phyloP scores from a whole-genome alignment of 1,284 basidiomycete genomes.

The Anthracocystis walkeri region DNA sequence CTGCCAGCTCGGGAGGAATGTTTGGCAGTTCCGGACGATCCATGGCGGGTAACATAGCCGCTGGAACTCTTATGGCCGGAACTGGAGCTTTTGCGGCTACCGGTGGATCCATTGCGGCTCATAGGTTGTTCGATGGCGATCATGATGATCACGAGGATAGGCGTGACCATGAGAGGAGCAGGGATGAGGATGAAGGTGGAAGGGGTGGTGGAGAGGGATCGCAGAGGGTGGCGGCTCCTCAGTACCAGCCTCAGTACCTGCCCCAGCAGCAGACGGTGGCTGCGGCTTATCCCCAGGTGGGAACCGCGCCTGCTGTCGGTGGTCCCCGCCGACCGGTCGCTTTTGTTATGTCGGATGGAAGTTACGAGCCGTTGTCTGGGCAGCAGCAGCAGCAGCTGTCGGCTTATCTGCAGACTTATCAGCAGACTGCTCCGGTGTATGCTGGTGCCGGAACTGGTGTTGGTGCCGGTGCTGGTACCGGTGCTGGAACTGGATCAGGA shows the following conservation, averaged over 20 bases:
- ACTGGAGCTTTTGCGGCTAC: conserved; percentile 26
- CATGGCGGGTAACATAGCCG: neutral
- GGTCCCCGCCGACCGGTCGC: neutral
- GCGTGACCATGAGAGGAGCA: neutral
- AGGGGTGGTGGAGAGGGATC: neutral
- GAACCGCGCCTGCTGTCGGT: neutral
- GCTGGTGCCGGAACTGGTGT: neutral
- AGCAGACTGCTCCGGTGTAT: no score
- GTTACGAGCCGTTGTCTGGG: neutral
- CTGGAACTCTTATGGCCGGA: conserved; percentile 19
- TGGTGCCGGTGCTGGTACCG: neutral
- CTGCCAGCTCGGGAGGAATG: conserved; percentile 13
- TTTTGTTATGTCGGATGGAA: conserved; percentile 18
- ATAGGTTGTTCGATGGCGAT: conserved; percentile 8
- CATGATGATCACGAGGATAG: neutral
- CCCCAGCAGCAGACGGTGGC: neutral
- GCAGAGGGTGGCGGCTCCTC: no score
- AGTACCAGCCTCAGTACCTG: no score
- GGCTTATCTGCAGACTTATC: no score
- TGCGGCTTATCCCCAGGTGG: neutral
- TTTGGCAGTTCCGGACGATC: conserved; percentile 5
- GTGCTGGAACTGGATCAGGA: neutral
- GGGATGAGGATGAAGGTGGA: neutral
- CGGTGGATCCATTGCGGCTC: conserved; percentile 17
- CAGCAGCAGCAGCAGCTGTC: neutral